phyloP scores from a whole-genome alignment of 768 basidiomycete species.

The Leccinum broughii region DNA sequence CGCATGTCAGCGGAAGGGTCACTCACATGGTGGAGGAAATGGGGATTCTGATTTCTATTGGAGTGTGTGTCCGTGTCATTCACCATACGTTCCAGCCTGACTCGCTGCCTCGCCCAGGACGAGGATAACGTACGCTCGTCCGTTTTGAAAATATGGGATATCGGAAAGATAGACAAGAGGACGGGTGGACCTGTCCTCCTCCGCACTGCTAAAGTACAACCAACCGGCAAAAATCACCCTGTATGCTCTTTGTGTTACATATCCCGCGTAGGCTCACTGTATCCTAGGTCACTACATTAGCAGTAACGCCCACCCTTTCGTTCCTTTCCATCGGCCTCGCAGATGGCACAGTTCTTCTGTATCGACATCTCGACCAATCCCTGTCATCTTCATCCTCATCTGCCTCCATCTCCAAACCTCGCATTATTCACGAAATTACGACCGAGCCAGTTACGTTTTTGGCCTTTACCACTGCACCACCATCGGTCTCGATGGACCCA shows the following conservation, averaged over 20 bases:
- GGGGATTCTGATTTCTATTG: slow-evolving; percentile 84
- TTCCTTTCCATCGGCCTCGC: slow-evolving; percentile 93
- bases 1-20: slow-evolving; percentile 75
- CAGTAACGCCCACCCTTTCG: slow-evolving; percentile 72
- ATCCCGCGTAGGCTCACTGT: not conserved
- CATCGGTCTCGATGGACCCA: slow-evolving; percentile 26
- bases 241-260: slow-evolving; percentile 37
- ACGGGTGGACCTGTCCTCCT: slow-evolving; percentile 61
- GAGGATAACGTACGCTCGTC: slow-evolving; percentile 68
- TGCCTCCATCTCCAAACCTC: slow-evolving; percentile 83
- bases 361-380: slow-evolving; percentile 90
- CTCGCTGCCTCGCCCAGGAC: slow-evolving; percentile 51
- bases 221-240: slow-evolving; percentile 76
- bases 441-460: slow-evolving; percentile 92
- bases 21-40: slow-evolving; percentile 85
- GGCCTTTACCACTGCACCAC: slow-evolving; percentile 61
- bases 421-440: slow-evolving; percentile 78
- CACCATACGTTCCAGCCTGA: slow-evolving; percentile 10
- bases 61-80: slow-evolving; percentile 51
- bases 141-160: slow-evolving; percentile 86
- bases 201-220: slow-evolving; percentile 75
- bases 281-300: slow-evolving; percentile 70
- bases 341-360: slow-evolving; percentile 90
- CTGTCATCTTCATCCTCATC: slow-evolving; percentile 64
- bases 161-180: slow-evolving; percentile 68